Conservation (phyloP, 129 eudicot genomes). For the Arctium minus region DNA sequence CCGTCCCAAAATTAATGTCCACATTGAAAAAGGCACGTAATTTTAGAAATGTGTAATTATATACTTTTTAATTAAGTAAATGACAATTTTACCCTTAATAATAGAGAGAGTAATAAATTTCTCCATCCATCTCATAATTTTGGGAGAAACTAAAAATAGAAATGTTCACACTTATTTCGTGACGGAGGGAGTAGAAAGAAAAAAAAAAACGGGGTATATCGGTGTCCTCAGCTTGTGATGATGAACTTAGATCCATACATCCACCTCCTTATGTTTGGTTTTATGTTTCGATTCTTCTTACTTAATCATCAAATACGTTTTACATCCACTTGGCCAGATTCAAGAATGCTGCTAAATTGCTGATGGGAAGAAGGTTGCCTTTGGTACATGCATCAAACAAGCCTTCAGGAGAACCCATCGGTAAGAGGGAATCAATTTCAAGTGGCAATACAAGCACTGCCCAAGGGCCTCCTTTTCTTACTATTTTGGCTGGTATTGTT, state of each 20-base stretch:
- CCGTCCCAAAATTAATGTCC: no score
- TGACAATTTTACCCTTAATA: no score
- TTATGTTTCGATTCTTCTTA: neutral
- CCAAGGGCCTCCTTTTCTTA: slow-evolving; percentile 67
- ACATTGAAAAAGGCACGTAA: no score
- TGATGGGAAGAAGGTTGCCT: slow-evolving; percentile 20
- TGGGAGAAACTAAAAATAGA: no score
- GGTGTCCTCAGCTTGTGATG: neutral
- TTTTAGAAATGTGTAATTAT: no score
- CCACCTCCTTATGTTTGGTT: neutral
- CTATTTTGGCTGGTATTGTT: slow-evolving; percentile 70
- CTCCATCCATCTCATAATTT: no score
- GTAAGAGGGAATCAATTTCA: slow-evolving; percentile 21
- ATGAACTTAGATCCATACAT: no score
- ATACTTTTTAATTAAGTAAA: no score
- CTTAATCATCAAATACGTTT: neutral
- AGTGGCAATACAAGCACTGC: slow-evolving; percentile 23
- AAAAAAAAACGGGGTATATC: neutral
- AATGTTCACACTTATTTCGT: no score
- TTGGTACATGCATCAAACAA: slow-evolving; percentile 35
- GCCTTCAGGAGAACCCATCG: slow-evolving; percentile 34
- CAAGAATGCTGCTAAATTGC: slow-evolving; percentile 29
- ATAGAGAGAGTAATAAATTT: no score
- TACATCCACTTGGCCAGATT: slow-evolving; percentile 29
- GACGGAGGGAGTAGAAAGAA: neutral